Conservation (phyloP, 2,329 filamentous ascomycete species). For the Stachybotrys elegans region DNA sequence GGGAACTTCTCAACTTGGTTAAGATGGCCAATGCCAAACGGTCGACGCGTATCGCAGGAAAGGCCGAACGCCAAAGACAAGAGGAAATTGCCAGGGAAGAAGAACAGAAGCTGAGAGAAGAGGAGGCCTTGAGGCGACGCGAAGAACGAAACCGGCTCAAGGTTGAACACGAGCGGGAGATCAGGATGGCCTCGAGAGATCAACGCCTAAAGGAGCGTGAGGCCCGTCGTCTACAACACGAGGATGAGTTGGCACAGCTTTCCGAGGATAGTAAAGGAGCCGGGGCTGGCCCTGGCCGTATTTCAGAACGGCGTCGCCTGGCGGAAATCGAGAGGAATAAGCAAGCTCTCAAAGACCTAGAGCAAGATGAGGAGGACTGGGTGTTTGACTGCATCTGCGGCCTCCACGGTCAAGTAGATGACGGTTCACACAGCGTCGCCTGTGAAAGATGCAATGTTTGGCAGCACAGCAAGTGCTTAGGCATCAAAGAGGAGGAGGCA, state of each 20-base stretch:
- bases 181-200: constrained; percentile 77
- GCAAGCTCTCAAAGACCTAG: constrained; percentile 68
- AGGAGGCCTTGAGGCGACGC: constrained; percentile 62
- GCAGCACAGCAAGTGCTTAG: constrained; percentile 93
- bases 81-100: constrained; percentile 69
- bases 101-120: constrained; percentile 42
- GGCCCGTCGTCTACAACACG: constrained; percentile 72
- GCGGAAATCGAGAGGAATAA: constrained; percentile 76
- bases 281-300: constrained; percentile 49
- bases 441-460: constrained; percentile 93
- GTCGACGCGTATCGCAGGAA: constrained; percentile 82
- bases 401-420: constrained; percentile 85
- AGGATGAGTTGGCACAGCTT: constrained; percentile 75
- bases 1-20: constrained; percentile 74
- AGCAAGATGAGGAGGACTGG: constrained; percentile 78
- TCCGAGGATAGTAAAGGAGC: constrained; percentile 68
- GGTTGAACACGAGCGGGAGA: constrained; percentile 69
- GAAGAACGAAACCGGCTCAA: constrained; percentile 56
- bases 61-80: constrained; percentile 70
- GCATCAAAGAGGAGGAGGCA: constrained; percentile 71
- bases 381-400: constrained; percentile 93
- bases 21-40: constrained; percentile 92
- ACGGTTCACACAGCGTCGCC: constrained; percentile 87
- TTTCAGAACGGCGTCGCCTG: constrained; percentile 77
- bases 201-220: constrained; percentile 83